Evolutionary conservation across 108 stramenopile genomes (phyloP).

Genomic region (Cylindrotheca fusiformis): DNA sequence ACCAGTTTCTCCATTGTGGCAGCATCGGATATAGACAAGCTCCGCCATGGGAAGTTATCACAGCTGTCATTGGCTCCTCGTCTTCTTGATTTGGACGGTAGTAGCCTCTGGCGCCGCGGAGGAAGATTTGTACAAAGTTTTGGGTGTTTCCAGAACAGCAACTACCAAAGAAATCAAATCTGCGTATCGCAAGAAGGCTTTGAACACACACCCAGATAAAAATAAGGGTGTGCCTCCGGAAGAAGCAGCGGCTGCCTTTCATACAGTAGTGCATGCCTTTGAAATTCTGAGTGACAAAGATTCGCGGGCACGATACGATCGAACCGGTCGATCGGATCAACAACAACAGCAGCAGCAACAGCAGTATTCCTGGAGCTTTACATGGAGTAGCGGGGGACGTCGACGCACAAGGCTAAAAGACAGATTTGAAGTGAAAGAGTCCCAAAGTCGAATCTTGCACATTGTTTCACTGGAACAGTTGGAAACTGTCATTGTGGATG

Average conservation of each 20-base stretch:
- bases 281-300: slow-evolving; percentile 48
- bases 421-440: slow-evolving; percentile 50
- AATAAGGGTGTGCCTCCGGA: slow-evolving; percentile 53
- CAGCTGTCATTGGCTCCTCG: background rate
- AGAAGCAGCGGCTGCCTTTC: slow-evolving; percentile 56
- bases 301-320: slow-evolving; percentile 47
- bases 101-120: background rate
- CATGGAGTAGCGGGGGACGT: slow-evolving; percentile 22
- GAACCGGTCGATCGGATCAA: slow-evolving; percentile 31
- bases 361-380: slow-evolving; percentile 18
- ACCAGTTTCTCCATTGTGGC: too few relatives aligned
- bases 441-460: slow-evolving; percentile 54
- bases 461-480: slow-evolving; percentile 59
- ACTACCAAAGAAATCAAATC: slow-evolving; percentile 75
- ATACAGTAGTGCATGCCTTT: slow-evolving; percentile 62
- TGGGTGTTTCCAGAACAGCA: slow-evolving; percentile 73
- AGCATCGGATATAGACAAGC: too few relatives aligned
- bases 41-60: too few relatives aligned
- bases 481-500: slow-evolving; percentile 55
- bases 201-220: slow-evolving; percentile 81
- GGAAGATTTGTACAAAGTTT: slow-evolving; percentile 80
- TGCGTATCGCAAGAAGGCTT: slow-evolving; percentile 82
- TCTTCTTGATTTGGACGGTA: background rate
- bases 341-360: slow-evolving; percentile 12
- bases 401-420: slow-evolving; percentile 42